Conservation (phyloP, 2,329 filamentous ascomycete species). For the Colletotrichum cordylinicola region DNA sequence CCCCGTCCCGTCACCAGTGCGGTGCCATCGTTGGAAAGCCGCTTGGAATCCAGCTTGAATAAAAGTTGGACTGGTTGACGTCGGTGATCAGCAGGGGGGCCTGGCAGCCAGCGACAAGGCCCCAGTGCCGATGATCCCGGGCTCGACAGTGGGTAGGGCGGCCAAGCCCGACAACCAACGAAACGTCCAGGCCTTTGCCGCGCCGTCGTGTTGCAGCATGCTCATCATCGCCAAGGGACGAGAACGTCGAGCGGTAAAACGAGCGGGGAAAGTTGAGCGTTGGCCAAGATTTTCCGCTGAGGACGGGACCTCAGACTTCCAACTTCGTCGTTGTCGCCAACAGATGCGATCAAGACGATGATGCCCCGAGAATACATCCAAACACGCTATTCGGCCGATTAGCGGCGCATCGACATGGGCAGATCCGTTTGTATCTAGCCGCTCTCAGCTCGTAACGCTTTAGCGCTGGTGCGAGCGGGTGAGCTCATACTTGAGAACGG, state of each 20-base stretch:
- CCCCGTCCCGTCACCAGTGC: not conserved
- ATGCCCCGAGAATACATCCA: not conserved
- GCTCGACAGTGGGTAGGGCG: not conserved
- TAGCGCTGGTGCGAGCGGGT: not conserved
- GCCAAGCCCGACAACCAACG: not conserved
- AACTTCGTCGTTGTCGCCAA: not conserved
- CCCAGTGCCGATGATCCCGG: constrained; percentile 10
- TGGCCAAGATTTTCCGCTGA: not conserved
- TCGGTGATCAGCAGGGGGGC: constrained; percentile 14
- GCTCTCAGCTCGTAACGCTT: not conserved
- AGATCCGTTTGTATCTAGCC: not conserved
- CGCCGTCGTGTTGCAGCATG: not conserved
- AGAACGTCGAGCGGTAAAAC: not conserved
- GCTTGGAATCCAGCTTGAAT: not conserved
- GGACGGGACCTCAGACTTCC: not conserved
- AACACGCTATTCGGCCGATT: not conserved
- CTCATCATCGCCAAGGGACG: not conserved
- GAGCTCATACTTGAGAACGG: not conserved
- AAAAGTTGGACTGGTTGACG: constrained; percentile 13
- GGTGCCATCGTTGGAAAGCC: not conserved
- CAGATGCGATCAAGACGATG: not conserved
- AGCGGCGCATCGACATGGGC: not conserved
- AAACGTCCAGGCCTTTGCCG: not conserved
- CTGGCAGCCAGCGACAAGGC: not conserved
- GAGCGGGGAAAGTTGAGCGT: not conserved